Evolutionary conservation across 192 early-diverging fungal genomes (phyloP).

Genomic region (Rhizophagus clarus): DNA sequence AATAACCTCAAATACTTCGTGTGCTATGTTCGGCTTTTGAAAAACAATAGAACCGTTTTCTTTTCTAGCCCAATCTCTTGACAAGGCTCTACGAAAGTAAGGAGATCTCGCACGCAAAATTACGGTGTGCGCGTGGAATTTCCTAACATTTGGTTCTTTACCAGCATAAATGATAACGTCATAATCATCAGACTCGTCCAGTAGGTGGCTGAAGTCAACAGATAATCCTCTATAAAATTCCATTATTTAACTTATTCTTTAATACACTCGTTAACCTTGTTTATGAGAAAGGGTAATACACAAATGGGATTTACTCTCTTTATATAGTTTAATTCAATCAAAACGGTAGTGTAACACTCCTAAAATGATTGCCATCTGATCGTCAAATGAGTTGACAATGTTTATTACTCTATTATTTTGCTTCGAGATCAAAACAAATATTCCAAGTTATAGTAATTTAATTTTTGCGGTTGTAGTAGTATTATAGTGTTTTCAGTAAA

Average conservation of each 20-base stretch:
- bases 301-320: neutral
- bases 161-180: constrained; percentile 30
- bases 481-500: too few relatives aligned
- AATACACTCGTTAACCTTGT: too few relatives aligned
- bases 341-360: neutral
- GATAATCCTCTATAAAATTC: constrained; percentile 25
- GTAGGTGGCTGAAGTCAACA: neutral
- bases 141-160: constrained; percentile 25
- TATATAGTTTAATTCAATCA: constrained; percentile 6
- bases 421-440: too few relatives aligned
- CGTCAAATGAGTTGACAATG: too few relatives aligned
- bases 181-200: constrained; percentile 13
- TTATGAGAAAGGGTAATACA: neutral
- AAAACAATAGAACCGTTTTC: constrained; percentile 17
- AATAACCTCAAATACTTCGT: constrained; percentile 12
- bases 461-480: too few relatives aligned
- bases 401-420: too few relatives aligned
- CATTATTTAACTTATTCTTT: neutral
- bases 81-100: constrained; percentile 29
- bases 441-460: too few relatives aligned
- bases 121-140: constrained; percentile 22
- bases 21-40: constrained; percentile 17
- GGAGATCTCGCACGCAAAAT: constrained; percentile 25
- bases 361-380: too few relatives aligned
- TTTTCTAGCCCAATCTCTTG: constrained; percentile 17